Percentiles rank a stretch among this genome's conserved stretches.
phyloP scores from a whole-genome alignment of 306 rosid species.

The Inga leiocalycina region DNA sequence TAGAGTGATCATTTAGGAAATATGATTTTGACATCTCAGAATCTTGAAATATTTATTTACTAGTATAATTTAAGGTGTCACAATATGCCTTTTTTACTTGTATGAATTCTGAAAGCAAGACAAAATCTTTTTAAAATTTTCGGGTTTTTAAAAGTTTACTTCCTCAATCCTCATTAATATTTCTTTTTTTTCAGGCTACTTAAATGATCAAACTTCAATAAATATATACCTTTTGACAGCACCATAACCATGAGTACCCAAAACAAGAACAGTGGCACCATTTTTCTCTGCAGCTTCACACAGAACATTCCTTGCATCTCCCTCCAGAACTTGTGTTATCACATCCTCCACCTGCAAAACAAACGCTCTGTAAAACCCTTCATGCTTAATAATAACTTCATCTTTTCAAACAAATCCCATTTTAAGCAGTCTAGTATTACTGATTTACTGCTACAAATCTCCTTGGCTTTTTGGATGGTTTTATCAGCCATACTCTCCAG shows the following conservation, averaged over 20 bases:
- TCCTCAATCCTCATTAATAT: background rate
- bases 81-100: no score
- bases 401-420: background rate
- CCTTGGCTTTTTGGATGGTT: conserved; percentile 10
- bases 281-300: conserved; percentile 20
- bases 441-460: conserved; percentile 11
- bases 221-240: conserved; percentile 13
- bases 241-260: conserved; percentile 9
- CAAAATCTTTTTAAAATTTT: no score
- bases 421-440: background rate
- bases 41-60: background rate
- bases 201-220: background rate
- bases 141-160: background rate
- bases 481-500: background rate
- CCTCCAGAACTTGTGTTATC: conserved; percentile 7
- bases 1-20: background rate
- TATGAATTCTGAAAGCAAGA: no score
- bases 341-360: conserved; percentile 11
- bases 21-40: background rate
- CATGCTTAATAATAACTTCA: background rate
- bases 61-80: no score
- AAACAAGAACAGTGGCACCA: background rate
- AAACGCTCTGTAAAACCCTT: background rate
- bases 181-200: background rate
- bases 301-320: conserved; percentile 7